These are phyloP conservation scores for Globisporangium camurandrum DNA, from an alignment of 352 stramenopile genomes.

Conservation along the genomic window DNA sequence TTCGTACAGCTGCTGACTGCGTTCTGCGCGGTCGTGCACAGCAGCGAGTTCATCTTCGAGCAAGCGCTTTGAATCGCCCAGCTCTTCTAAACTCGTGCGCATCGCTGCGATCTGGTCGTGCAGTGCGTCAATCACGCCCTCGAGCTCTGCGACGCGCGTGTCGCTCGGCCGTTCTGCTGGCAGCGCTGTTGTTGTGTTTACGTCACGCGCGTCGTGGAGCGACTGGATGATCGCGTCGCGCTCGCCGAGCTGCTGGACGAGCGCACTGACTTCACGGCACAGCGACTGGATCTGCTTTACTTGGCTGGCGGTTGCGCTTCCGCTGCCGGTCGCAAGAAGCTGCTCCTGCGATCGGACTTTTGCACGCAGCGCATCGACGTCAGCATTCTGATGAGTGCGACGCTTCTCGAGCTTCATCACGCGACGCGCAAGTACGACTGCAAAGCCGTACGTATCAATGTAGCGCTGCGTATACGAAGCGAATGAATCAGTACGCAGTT, in stretches of 20 bases:
- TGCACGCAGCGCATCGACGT: conserved; percentile 37
- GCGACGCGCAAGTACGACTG: conserved; percentile 35
- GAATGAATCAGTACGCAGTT: no score
- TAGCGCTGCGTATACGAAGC: conserved; percentile 38
- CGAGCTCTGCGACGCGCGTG: conserved; percentile 15
- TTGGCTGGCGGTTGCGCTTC: conserved; percentile 28
- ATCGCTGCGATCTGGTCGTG: conserved; percentile 6
- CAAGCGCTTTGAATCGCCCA: conserved; percentile 1
- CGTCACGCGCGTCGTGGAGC: conserved; percentile 39
- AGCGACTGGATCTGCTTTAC: conserved; percentile 48
- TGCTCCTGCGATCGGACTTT: conserved; percentile 44
- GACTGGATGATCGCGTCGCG: conserved; percentile 49
- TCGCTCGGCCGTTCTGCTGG: background rate
- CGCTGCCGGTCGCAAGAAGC: conserved; percentile 38
- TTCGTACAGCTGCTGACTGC: conserved; percentile 36
- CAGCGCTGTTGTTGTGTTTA: background rate
- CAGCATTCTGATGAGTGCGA: conserved; percentile 24
- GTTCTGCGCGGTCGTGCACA: conserved; percentile 32
- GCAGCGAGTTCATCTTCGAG: conserved; percentile 14
- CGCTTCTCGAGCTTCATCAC: conserved; percentile 36
- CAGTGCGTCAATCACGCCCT: conserved; percentile 3
- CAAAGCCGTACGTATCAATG: conserved; percentile 59
- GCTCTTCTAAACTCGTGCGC: background rate
- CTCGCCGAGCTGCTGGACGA: conserved; percentile 51
- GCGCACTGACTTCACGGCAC: conserved; percentile 41